These are phyloP conservation scores for Gnaphalium uliginosum DNA, from an alignment of 129 eudicot species.

Conservation along the genomic window DNA sequence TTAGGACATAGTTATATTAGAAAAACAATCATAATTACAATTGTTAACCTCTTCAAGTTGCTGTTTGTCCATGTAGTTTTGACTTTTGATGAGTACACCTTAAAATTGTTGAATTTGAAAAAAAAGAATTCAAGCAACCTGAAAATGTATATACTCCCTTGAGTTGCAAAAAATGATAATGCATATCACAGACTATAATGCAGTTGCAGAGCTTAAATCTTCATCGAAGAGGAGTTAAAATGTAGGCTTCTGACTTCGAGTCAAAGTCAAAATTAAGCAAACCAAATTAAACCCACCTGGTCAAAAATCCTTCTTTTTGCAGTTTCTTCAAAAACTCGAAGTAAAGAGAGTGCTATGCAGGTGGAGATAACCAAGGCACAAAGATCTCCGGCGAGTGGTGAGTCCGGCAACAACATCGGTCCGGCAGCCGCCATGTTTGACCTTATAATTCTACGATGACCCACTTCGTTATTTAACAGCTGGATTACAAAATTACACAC, in stretches of 20 bases:
- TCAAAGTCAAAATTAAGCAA: neutral
- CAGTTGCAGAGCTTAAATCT: neutral
- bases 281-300: constrained; percentile 44
- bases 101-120: neutral
- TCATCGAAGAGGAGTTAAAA: neutral
- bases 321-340: constrained; percentile 64
- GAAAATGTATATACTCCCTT: constrained; percentile 1
- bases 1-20: neutral
- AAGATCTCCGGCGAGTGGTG: constrained; percentile 42
- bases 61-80: neutral
- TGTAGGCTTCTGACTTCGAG: neutral
- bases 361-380: constrained; percentile 59
- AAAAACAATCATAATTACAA: neutral
- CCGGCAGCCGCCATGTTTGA: constrained; percentile 15
- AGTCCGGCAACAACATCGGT: constrained; percentile 41
- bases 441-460: constrained; percentile 11
- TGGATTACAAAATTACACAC: neutral
- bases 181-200: neutral
- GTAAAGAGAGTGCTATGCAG: constrained; percentile 59
- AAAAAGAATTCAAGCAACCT: neutral
- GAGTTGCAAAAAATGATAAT: neutral
- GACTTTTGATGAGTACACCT: neutral
- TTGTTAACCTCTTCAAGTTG: neutral
- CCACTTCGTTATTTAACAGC: neutral
- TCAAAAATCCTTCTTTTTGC: constrained; percentile 63